Base-by-base conservation (phyloP, 1,139 yeast genomes). In the Debaryomyces udenii region DNA sequence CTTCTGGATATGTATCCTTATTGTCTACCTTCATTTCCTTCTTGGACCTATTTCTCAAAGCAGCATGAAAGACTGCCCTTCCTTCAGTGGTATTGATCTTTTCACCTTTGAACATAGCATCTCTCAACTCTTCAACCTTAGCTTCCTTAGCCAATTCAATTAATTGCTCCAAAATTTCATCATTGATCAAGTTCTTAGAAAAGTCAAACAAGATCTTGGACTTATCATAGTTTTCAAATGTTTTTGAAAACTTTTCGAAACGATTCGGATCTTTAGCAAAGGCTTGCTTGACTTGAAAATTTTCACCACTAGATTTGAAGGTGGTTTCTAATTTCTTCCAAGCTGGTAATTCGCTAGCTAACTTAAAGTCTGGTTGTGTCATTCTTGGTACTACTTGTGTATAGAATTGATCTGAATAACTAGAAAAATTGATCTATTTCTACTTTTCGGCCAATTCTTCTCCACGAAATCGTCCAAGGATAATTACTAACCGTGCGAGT, bases 1-100 rank as follows among this genome's bases (percentile, higher is more conserved):
- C 98, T 66, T 88, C 96, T 38, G 87, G 85, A 39, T 93, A 83
- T 47, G 94, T 96, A 61, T 91, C 85, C 55, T 70, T 70, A 55
- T 96, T 97, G 61, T 93, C 96, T 47, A 91, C 98, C 52, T 68
- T 68, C 96, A 93, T 85, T 49, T 81, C 78, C 70, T 80, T 84
- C 72, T 81, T 69, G 46, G 91, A 74, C 68, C 91, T 86, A 80
- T 94, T 93, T 78, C 99, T 86, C 57, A 93, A 80, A 29, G 98
- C 99, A 56, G 83, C 89, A 71, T 93, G 99, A 78, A 78, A 93
- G 41, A 93, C 99, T 28, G 99, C 98, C 66, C 99, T 84, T 67
- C 81, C 86, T 71, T 93, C 99, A 47, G 99, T 93, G 70, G 81
- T 80, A 77, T 93, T 93, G 76, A 93, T 90, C 71, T 89, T 90